Conservation (phyloP, 306 rosid genomes). For the Cicer bijugum region DNA sequence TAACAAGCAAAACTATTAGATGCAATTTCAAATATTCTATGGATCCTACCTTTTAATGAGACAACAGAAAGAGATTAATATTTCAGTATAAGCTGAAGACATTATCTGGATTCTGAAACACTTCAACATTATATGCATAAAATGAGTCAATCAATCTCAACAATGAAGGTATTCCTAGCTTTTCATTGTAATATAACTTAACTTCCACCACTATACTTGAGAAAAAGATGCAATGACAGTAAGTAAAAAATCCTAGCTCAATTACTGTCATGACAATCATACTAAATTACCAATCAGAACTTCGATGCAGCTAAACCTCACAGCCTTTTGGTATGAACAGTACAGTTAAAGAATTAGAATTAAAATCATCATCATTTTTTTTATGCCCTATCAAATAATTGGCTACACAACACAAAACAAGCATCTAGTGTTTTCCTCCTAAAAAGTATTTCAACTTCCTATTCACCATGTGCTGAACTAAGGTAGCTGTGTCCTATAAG, state of each 20-base stretch:
- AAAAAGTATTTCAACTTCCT: conserved; percentile 1
- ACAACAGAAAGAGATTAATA: neutral
- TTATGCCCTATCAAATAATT: conserved; percentile 17
- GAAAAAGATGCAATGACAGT: conserved; percentile 23
- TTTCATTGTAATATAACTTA: conserved; percentile 21
- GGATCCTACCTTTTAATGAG: conserved; percentile 22
- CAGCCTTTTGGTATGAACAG: conserved; percentile 16
- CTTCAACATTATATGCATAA: conserved; percentile 12
- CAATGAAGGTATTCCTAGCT: conserved; percentile 7
- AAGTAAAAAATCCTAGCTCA: conserved; percentile 13
- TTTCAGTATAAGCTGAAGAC: conserved; percentile 1
- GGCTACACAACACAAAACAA: conserved; percentile 10
- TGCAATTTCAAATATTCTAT: neutral
- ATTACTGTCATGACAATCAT: neutral
- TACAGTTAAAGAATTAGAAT: conserved; percentile 31
- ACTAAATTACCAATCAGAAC: neutral
- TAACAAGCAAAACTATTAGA: conserved; percentile 8
- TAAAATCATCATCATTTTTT: conserved; percentile 20
- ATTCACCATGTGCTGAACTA: conserved; percentile 24
- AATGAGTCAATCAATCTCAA: conserved; percentile 22
- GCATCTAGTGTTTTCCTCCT: conserved; percentile 30
- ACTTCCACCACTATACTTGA: conserved; percentile 18
- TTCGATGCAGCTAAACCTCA: conserved; percentile 14
- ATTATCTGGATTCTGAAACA: conserved; percentile 6
- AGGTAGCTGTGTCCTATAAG: conserved; percentile 8